A percentile compares a stretch with the other conserved stretches of the same genome.
Conservation (phyloP, 2,329 filamentous ascomycete genomes). For the Nakataea oryzae region DNA sequence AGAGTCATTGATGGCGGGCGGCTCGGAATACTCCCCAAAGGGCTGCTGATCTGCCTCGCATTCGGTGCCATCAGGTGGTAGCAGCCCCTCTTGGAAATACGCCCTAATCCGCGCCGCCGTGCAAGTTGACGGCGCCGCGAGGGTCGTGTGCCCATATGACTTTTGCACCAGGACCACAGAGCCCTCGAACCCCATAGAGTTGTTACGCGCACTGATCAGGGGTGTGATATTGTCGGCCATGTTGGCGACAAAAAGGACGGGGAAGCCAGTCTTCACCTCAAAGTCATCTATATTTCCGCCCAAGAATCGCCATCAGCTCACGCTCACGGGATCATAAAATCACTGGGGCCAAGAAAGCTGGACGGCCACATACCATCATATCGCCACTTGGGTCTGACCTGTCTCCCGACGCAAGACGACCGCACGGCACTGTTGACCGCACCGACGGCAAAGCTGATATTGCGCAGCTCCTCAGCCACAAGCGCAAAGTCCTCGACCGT, state of each 20-base stretch:
- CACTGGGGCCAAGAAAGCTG: background rate
- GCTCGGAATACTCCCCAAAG: background rate
- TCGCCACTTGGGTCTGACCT: slow-evolving; percentile 25
- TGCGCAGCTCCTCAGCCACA: slow-evolving; percentile 20
- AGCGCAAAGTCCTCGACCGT: slow-evolving; percentile 22
- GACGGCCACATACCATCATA: slow-evolving; percentile 20
- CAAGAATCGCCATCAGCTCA: slow-evolving; percentile 1
- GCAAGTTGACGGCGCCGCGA: slow-evolving; percentile 32
- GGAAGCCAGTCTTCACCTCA: slow-evolving; percentile 24
- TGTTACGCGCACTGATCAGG: slow-evolving; percentile 24
- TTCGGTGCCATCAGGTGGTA: slow-evolving; percentile 21
- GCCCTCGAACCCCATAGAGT: slow-evolving; percentile 30
- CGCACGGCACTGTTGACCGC: slow-evolving; percentile 30
- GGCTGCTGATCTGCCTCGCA: slow-evolving; percentile 7
- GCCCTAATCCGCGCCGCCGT: slow-evolving; percentile 26
- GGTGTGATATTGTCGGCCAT: slow-evolving; percentile 36
- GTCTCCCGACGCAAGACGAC: slow-evolving; percentile 27
- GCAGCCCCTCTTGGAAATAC: slow-evolving; percentile 33
- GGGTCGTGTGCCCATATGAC: slow-evolving; percentile 40
- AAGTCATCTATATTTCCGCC: slow-evolving; percentile 12
- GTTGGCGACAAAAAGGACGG: slow-evolving; percentile 32
- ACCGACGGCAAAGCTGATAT: slow-evolving; percentile 29
- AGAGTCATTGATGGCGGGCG: too few relatives aligned
- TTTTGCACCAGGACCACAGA: slow-evolving; percentile 37
- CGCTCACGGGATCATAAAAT: slow-evolving; percentile 1